Percentiles rank a stretch among this genome's conserved stretches.
Conservation (phyloP, 2,329 filamentous ascomycete genomes). For the Colletotrichum costaricense region DNA sequence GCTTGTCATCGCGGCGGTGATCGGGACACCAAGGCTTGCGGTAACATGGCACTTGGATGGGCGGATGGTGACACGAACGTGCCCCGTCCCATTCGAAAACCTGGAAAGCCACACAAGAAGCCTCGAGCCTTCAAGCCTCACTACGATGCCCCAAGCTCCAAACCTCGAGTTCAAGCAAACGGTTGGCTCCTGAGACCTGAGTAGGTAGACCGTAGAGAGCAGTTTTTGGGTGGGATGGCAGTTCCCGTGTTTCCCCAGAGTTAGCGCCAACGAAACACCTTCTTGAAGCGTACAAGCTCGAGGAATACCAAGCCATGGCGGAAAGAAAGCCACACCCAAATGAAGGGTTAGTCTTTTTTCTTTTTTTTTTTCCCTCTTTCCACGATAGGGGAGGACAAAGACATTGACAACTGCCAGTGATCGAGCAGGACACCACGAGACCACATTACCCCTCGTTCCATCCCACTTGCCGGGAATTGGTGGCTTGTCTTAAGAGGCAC, state of each 20-base stretch:
- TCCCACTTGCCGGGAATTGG: background rate
- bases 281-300: conserved; percentile 12
- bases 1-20: background rate
- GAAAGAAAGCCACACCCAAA: conserved; percentile 6
- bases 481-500: background rate
- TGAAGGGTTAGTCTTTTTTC: background rate
- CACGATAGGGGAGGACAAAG: background rate
- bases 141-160: background rate
- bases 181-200: background rate
- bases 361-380: background rate
- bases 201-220: too few species aligned
- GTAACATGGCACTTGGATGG: background rate
- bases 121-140: background rate
- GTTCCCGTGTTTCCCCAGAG: background rate
- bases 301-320: background rate
- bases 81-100: background rate
- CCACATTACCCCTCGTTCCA: background rate
- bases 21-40: background rate
- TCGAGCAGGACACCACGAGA: background rate
- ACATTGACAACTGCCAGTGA: background rate
- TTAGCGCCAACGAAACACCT: background rate
- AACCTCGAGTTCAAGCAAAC: background rate
- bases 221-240: background rate
- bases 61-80: background rate
- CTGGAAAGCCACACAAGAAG: background rate